Base-by-base conservation (phyloP, 257 asterid genomes). In the Primulina tabacum region DNA sequence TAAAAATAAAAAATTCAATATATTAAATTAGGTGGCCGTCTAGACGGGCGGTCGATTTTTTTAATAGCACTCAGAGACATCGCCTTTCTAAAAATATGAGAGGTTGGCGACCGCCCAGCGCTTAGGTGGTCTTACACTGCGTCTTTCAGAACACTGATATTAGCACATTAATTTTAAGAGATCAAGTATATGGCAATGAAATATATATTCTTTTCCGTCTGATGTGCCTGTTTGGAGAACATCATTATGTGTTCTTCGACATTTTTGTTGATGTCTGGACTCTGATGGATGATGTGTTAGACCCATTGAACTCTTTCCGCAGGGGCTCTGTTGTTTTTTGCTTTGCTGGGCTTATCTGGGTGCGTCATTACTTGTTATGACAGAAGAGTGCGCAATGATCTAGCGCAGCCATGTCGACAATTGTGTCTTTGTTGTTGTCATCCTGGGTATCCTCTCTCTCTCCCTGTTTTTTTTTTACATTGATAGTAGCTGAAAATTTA, bases 401-500 rank as follows among this genome's bases (percentile, higher is more conserved):
- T 93, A 63, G 96, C 99, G 75, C 99, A 93, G 82, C 99, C 99
- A 64, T 93, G 99, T 76, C 82, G 99, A 67, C 97, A 93, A 75
- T 74, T 93, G 81, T 93, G 99, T 65, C 86, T 90, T 74, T 90
- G 96, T 78, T 93, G 99, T 82, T 93, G 97, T 79, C 99, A 90
- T 65, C 96, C 99, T 47, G 96, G 97, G 99, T 93, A 87, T 62
- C 35, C 53, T 12, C n/a, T 35, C 11, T 35, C 43, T 35, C 12
- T 35, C 43, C 43, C 3, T 12, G 30, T 56, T 32, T 62, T 18
- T 18, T 59, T 77, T 58, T 67, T 35, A 35, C 52, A 55, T 47
- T 53, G 68, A 11, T 59, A 16, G 56, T 62, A 43, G 73, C 64
- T 52, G 64, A 32, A 24, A 33, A 37, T 12, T 37, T 37, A 8